Evolutionary conservation across 805 yeast genomes (phyloP), one percentile per base, ranked within the genome.

Genomic region (Wickerhamomyces silvicola): DNA sequence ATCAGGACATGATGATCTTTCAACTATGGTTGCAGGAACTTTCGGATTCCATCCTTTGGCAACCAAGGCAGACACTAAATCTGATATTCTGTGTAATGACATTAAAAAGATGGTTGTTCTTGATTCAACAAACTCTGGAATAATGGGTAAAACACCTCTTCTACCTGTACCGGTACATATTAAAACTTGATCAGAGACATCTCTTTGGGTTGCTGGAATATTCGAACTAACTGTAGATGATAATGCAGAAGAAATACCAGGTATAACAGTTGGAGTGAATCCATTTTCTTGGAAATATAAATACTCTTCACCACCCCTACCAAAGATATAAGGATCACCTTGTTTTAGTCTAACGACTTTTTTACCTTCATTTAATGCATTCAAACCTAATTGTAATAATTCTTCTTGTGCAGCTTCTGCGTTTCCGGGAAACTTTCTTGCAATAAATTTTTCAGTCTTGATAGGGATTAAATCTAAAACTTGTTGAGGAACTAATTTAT

Each of bases 291-390:
- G 49, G 57, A 90, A 90, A 52, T 66, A 88, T 8, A 73, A 47
- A 53, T 57, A 84, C 50, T 90, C 97, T 59, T 90, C 97, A 24
- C 95, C 96, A 27, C 97, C 97, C 41, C 97, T 75, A 4, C 97
- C 97, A 54, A 85, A 90, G 20, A 90, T 83, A 56, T 86, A 90
- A 8, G 97, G 97, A 55, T 90, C 97, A 21, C 97, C 97, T 59
- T 90, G 97, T 56, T 90, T 90, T 44, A 90, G 68, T 37, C 97
- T 67, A 3, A 90, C 94, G 2, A 90, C 95, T 35, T 74, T 75
- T 47, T 74, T 68, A 11, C 96, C 96, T 31, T 67, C 56, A 18
- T 64, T 42, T 17, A 86, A 55, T 1, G 78, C 80, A 21, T 68
- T 69, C 12, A 90, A 58, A 0, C 95, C 97, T 42, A 79, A 54